Base-by-base conservation (phyloP, 345 rosid genomes). In the Bruguiera gymnorhiza region DNA sequence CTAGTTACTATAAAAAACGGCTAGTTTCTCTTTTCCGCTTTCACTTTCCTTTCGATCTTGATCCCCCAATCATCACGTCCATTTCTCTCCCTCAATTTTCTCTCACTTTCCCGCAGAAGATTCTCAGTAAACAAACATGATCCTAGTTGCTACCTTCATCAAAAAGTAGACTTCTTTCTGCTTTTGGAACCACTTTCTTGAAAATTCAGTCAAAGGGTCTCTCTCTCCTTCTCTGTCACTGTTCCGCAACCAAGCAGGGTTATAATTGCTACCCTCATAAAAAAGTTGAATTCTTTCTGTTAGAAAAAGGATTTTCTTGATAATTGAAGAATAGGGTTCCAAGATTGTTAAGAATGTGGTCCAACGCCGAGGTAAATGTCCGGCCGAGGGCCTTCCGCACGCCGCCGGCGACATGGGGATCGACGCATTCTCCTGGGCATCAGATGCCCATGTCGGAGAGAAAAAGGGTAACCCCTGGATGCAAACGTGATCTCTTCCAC, bases 401-500 rank as follows among this genome's bases (percentile, higher is more conserved):
- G 54, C 94, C 91, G 18, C 91, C 89, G 58, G 78, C 87, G 64
- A 60, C 71, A 21, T 75, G 82, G 85, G 73, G 72, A 66, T 61
- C 75, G 50, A 71, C 65, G 48, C 69, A 65, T 34, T 39, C 79
- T 53, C 60, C 58, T n/a, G 68, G 36, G 43, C 60, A 50, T 30
- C 56, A 34, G 56, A 73, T 73, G 80, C 86, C 88, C 6, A 62
- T 83, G 86, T 78, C 91, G 6, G 94, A 86, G 84, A 79, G 82
- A 77, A 83, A 76, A 67, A 72, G 73, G 60, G 59, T 74, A 16
- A 74, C 83, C 26, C 82, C 88, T 0, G 62, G 69, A 36, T 68
- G 75, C 72, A 79, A 76, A 26, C 78, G 68, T 18, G 89, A 83
- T 73, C 69, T 77, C 7, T 88, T 87, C 53, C 94, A 88, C 80